Conservation (phyloP, 192 early-diverging fungal species). For the Backusella australiensis region DNA sequence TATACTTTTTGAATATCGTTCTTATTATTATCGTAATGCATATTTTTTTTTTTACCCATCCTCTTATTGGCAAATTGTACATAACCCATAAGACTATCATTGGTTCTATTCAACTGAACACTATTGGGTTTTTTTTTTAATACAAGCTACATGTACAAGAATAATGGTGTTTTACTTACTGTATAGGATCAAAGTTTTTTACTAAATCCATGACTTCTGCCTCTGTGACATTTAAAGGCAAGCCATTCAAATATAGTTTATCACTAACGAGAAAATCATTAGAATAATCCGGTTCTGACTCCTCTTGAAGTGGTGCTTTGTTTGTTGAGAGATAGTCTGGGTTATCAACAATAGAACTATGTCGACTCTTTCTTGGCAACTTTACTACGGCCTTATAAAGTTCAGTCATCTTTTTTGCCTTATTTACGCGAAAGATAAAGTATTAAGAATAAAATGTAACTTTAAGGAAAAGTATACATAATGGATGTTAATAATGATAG, state of each 20-base stretch:
- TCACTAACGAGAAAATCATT: constrained; percentile 16
- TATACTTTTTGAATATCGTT: neutral
- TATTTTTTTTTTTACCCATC: constrained; percentile 24
- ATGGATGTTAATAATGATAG: neutral
- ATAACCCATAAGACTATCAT: constrained; percentile 11
- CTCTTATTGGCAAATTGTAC: constrained; percentile 31
- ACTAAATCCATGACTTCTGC: constrained; percentile 30
- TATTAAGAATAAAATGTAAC: neutral
- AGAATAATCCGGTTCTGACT: neutral
- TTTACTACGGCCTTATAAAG: constrained; percentile 17
- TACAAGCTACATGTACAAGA: neutral
- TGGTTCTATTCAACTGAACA: constrained; percentile 7
- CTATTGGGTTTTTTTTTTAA: neutral
- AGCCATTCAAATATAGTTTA: constrained; percentile 20
- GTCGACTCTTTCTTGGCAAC: constrained; percentile 15
- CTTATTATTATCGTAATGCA: neutral
- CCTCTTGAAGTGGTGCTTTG: neutral
- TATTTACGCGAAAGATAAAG: neutral
- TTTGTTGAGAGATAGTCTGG: neutral
- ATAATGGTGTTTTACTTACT: constrained; percentile 13
- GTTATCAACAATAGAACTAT: neutral
- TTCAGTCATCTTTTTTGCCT: constrained; percentile 9
- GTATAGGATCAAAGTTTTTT: constrained; percentile 18
- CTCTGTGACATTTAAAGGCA: constrained; percentile 21
- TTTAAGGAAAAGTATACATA: neutral